phyloP scores from a whole-genome alignment of 768 basidiomycete genomes.

The Amanita pseudoporphyria region DNA sequence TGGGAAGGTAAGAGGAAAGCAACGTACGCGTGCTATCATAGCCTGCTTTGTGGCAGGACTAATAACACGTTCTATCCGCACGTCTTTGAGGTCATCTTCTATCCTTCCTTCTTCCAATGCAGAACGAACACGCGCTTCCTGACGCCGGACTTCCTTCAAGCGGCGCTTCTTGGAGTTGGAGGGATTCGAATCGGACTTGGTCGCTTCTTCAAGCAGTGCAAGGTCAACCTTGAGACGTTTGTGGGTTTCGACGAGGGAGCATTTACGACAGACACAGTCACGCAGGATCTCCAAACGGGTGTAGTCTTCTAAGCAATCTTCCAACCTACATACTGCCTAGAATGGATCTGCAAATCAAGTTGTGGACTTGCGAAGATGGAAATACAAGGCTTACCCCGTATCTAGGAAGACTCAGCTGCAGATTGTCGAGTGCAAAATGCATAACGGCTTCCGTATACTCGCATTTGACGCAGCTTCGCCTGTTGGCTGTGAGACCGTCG shows the following conservation, averaged over 20 bases:
- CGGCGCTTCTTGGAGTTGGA: constrained; percentile 70
- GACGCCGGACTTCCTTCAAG: constrained; percentile 57
- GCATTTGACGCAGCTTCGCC: constrained; percentile 80
- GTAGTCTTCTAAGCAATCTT: constrained; percentile 83
- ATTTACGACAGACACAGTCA: constrained; percentile 91
- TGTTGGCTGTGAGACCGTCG: constrained; percentile 85
- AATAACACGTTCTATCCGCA: constrained; percentile 69
- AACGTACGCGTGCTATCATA: constrained; percentile 80
- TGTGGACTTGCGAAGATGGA: constrained; percentile 3
- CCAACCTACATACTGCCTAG: constrained; percentile 58
- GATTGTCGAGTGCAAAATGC: constrained; percentile 83
- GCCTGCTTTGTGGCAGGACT: constrained; percentile 80
- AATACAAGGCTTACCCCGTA: constrained; percentile 36
- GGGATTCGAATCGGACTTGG: constrained; percentile 30
- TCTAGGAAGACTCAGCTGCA: constrained; percentile 70
- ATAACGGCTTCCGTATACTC: constrained; percentile 93
- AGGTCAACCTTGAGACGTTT: constrained; percentile 53
- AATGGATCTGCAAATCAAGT: constrained; percentile 3
- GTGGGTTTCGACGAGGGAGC: constrained; percentile 76
- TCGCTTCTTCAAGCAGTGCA: constrained; percentile 40
- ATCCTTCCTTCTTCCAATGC: constrained; percentile 68
- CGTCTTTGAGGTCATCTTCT: constrained; percentile 75
- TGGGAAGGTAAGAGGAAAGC: constrained; percentile 3
- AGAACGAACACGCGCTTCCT: constrained; percentile 49
- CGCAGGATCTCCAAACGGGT: constrained; percentile 79